phyloP scores from a whole-genome alignment of 2,329 filamentous ascomycete genomes.

The Neonectria coccinea region DNA sequence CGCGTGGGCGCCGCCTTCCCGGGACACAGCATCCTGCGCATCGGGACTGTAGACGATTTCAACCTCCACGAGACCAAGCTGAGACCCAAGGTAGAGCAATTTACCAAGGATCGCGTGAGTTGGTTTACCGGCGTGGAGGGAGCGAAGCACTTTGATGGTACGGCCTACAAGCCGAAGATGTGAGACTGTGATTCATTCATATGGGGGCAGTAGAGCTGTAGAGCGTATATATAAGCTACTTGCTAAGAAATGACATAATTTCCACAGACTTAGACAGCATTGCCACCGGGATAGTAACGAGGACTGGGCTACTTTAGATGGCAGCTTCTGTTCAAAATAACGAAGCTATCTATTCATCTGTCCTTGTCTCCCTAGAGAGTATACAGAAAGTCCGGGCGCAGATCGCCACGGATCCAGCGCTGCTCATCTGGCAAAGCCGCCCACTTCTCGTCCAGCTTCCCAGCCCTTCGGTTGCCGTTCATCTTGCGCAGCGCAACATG shows the following conservation, averaged over 20 bases:
- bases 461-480: constrained; percentile 68
- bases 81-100: constrained; percentile 65
- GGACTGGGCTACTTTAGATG: background rate
- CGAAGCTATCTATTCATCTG: background rate
- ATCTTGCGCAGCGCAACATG: constrained; percentile 67
- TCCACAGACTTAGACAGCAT: background rate
- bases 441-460: constrained; percentile 67
- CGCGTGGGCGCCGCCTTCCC: constrained; percentile 59
- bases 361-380: constrained; percentile 41
- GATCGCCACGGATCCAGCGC: constrained; percentile 69
- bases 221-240: background rate
- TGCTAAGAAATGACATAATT: background rate
- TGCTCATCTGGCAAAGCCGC: constrained; percentile 66
- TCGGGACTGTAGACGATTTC: constrained; percentile 74
- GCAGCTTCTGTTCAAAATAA: too few relatives aligned
- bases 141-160: constrained; percentile 2
- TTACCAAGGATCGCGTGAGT: constrained; percentile 60
- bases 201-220: background rate
- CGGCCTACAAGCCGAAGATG: background rate
- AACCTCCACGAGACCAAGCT: constrained; percentile 66
- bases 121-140: constrained; percentile 55
- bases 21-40: constrained; percentile 60
- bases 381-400: constrained; percentile 52
- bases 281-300: too few relatives aligned
- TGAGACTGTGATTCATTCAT: background rate